Evolutionary conservation across 2,329 filamentous ascomycete genomes (phyloP), one percentile per base, ranked within the genome.

Genomic region (Myrmaecium sp.): DNA sequence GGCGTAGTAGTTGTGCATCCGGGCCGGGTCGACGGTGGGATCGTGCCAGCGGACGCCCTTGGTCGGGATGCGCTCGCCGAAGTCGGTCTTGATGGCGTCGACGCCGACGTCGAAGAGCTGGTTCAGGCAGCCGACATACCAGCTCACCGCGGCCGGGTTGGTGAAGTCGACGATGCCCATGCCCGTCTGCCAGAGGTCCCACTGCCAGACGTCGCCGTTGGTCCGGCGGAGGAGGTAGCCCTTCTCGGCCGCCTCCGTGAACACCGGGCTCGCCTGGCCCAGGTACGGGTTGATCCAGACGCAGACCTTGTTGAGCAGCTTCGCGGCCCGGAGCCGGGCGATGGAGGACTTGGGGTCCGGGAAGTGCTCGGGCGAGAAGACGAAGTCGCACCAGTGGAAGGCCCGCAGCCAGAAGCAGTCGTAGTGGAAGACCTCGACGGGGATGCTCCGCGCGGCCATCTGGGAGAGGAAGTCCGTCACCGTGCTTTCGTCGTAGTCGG

Each of bases 221-320:
- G 63, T 68, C 15, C 73, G 66, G 54, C 73, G 75, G 31, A 81
- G 58, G 11, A 81, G 60, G 39, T 77, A 81, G 0, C 74, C 73
- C 28, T 69, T 72, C 30, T 68, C 62, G 21, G 64, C 65, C 21
- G 72, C 74, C 33, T 70, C 60, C 30, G 59, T 52, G 51, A 81
- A 81, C 0, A 75, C 57, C 0, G 65, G 67, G 2, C 71, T 74
- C 17, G 73, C 67, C 48, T 81, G 74, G 1, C 65, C 74, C 17
- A 81, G 64, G 43, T 81, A 80, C 0, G 75, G 70, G 44, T 81
- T 81, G 33, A 78, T 78, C 76, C 76, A 81, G 11, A 79, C 73
- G 38, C 72, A 76, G 36, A 79, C 66, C 40, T 75, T 75, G 20
- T 47, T 52, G 12, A 51, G 44, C 3, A 79, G 56, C 0, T 68